phyloP scores from a whole-genome alignment of 2,329 filamentous ascomycete species.

The Aspergillus ochraceoroseus region DNA sequence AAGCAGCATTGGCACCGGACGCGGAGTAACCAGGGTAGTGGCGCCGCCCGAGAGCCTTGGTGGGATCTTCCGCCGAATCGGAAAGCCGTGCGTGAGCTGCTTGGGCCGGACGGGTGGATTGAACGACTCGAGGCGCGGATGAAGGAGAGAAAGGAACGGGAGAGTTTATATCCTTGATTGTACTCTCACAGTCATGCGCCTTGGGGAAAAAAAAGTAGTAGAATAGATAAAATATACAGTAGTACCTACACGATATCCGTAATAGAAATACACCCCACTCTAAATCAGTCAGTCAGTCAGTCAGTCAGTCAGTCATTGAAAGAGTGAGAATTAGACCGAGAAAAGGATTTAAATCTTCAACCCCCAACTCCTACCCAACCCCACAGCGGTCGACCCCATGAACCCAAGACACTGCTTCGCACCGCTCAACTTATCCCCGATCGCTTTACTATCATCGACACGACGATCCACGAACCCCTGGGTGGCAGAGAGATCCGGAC shows the following conservation, averaged over 20 bases:
- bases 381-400: conserved; percentile 69
- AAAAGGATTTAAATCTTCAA: conserved; percentile 74
- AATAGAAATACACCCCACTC: background rate
- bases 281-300: no score
- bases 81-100: conserved; percentile 27
- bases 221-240: background rate
- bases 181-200: no score
- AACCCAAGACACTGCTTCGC: conserved; percentile 77
- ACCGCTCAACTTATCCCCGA: conserved; percentile 60
- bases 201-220: no score
- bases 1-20: conserved; percentile 15
- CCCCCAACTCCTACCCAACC: conserved; percentile 82
- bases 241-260: background rate
- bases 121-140: conserved; percentile 19
- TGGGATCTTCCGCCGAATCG: conserved; percentile 33
- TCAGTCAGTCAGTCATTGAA: no score
- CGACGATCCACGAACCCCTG: conserved; percentile 72
- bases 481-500: conserved; percentile 68
- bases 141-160: conserved; percentile 11
- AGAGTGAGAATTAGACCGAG: no score
- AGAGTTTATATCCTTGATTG: background rate
- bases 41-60: conserved; percentile 25
- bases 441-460: conserved; percentile 61
- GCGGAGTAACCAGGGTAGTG: conserved; percentile 1
- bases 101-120: conserved; percentile 28